Evolutionary conservation across 345 rosid genomes (phyloP).

Genomic region (Aethionema arabicum): DNA sequence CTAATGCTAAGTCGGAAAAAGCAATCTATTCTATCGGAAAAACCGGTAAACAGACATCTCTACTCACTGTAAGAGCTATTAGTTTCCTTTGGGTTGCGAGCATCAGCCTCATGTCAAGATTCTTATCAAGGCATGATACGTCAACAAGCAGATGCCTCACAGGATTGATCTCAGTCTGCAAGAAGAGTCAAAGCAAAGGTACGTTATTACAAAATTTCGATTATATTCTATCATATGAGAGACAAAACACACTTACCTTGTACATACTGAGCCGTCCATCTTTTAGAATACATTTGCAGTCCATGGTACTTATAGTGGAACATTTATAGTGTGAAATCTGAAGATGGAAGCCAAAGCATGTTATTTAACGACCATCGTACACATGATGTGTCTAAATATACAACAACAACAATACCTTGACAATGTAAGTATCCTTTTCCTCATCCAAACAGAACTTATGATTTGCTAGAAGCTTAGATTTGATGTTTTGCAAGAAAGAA

Average conservation of each 20-base stretch:
- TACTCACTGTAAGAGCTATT: constrained; percentile 45
- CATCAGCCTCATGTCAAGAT: constrained; percentile 69
- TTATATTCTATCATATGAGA: background rate
- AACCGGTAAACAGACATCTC: background rate
- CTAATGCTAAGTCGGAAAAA: background rate
- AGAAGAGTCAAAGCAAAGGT: no score
- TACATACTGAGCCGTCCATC: constrained; percentile 50
- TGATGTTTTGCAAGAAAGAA: constrained; percentile 40
- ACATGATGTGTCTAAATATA: constrained; percentile 33
- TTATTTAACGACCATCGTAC: constrained; percentile 27
- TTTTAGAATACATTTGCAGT: constrained; percentile 52
- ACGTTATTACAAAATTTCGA: no score
- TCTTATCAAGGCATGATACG: constrained; percentile 55
- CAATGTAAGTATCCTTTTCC: constrained; percentile 52
- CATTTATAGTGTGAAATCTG: constrained; percentile 57
- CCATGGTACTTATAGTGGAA: no score
- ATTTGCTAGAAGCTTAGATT: constrained; percentile 38
- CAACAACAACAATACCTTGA: constrained; percentile 47
- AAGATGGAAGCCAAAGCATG: constrained; percentile 2
- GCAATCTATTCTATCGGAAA: background rate
- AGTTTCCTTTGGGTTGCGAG: constrained; percentile 46
- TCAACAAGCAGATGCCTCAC: constrained; percentile 56
- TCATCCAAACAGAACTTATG: constrained; percentile 39
- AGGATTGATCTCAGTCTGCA: constrained; percentile 47
- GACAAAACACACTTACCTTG: constrained; percentile 47